phyloP scores from a whole-genome alignment of 1,284 basidiomycete species.

The Psilocybe mexicana region DNA sequence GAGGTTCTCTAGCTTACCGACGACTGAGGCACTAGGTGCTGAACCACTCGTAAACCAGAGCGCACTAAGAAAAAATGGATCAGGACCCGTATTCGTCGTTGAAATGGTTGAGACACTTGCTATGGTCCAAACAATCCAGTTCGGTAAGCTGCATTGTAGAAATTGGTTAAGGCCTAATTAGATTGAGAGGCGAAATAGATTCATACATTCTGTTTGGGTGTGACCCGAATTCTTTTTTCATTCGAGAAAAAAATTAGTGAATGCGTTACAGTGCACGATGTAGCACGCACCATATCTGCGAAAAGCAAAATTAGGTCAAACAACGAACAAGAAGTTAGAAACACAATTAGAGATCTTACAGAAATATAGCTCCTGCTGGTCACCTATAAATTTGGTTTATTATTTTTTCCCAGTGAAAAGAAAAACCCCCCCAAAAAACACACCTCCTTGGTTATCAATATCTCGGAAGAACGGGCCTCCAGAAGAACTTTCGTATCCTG shows the following conservation, averaged over 20 bases:
- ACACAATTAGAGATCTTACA: slow-evolving; percentile 23
- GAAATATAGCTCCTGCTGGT: slow-evolving; percentile 35
- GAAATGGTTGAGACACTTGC: slow-evolving; percentile 15
- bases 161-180: neutral
- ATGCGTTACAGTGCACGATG: neutral
- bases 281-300: slow-evolving; percentile 26
- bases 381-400: slow-evolving; percentile 16
- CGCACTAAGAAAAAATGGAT: slow-evolving; percentile 18
- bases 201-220: slow-evolving; percentile 33
- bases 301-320: neutral
- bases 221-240: slow-evolving; percentile 38
- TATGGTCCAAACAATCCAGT: slow-evolving; percentile 37
- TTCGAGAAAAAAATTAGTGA: neutral
- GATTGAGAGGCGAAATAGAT: neutral
- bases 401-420: neutral
- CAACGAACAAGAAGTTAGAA: slow-evolving; percentile 5
- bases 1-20: slow-evolving; percentile 20
- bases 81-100: neutral
- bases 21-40: slow-evolving; percentile 24
- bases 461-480: slow-evolving; percentile 44
- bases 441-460: slow-evolving; percentile 36
- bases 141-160: slow-evolving; percentile 24
- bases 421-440: neutral
- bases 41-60: slow-evolving; percentile 36
- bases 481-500: slow-evolving; percentile 40